phyloP scores from a whole-genome alignment of 192 early-diverging fungal species.

The Backusella australiensis region DNA sequence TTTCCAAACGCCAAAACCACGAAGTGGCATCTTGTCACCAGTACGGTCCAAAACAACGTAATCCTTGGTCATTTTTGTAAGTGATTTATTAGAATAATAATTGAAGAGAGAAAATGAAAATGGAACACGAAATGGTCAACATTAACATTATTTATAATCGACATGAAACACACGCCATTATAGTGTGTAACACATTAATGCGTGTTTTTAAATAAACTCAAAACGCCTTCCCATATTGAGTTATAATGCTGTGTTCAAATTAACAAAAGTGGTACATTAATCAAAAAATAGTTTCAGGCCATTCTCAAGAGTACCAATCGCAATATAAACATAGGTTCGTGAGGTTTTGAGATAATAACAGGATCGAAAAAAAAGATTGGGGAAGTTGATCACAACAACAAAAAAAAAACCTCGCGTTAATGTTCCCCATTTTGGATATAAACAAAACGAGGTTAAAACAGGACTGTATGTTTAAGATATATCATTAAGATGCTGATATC shows the following conservation, averaged over 20 bases:
- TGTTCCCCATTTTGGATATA: too few species aligned
- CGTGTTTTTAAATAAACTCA: background rate
- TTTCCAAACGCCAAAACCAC: slow-evolving; percentile 56
- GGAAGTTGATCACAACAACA: too few species aligned
- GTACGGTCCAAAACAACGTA: slow-evolving; percentile 36
- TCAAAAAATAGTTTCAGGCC: too few species aligned
- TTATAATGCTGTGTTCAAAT: background rate
- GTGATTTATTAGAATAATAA: background rate
- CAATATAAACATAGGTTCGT: too few species aligned
- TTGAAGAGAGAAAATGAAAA: background rate
- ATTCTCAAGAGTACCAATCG: too few species aligned
- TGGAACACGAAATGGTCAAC: background rate
- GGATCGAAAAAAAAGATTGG: too few species aligned
- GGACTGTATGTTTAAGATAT: too few species aligned
- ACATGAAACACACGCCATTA: background rate
- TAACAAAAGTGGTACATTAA: too few species aligned
- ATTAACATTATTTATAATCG: background rate
- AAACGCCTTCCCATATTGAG: background rate
- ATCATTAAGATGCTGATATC: too few species aligned
- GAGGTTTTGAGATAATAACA: too few species aligned
- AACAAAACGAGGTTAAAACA: too few species aligned
- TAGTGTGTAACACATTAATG: background rate
- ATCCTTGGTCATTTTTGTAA: background rate
- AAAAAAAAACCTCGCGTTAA: too few species aligned
- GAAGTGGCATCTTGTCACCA: slow-evolving; percentile 51